A percentile compares a stretch with the other conserved stretches of the same genome.
phyloP scores from a whole-genome alignment of 257 asterid species.

The Solanum dulcamara region DNA sequence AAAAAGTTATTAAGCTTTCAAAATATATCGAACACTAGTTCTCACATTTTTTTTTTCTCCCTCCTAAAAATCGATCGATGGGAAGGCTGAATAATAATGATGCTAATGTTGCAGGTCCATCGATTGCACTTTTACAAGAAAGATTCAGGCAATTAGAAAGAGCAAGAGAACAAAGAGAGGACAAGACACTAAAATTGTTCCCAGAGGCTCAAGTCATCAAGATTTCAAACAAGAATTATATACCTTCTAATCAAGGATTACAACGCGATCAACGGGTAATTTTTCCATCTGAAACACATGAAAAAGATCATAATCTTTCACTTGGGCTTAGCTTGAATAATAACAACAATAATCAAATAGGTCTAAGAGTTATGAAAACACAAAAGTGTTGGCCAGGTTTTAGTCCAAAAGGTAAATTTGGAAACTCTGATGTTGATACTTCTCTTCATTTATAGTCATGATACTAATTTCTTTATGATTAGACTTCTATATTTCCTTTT shows the following conservation, averaged over 20 bases:
- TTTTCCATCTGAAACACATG: neutral
- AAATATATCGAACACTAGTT: neutral
- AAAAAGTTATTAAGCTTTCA: neutral
- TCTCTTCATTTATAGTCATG: slow-evolving; percentile 4
- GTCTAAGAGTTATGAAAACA: neutral
- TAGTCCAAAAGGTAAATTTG: neutral
- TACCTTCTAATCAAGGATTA: neutral
- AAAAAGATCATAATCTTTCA: neutral
- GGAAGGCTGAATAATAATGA: neutral
- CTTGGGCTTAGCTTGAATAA: slow-evolving; percentile 1
- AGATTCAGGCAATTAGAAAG: neutral
- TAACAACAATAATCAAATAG: neutral
- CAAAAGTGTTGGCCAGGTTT: neutral
- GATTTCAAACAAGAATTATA: neutral
- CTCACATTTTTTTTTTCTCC: neutral
- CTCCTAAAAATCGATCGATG: neutral
- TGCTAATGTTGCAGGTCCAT: neutral
- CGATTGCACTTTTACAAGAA: slow-evolving; percentile 2
- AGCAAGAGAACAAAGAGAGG: neutral
- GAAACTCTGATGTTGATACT: slow-evolving; percentile 1
- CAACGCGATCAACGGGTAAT: neutral
- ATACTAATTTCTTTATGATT: neutral
- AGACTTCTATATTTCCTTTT: neutral
- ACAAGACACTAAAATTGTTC: neutral
- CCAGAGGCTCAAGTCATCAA: neutral